phyloP scores from a whole-genome alignment of 176 grass and related monocot species.

The Alloteropsis semialata region DNA sequence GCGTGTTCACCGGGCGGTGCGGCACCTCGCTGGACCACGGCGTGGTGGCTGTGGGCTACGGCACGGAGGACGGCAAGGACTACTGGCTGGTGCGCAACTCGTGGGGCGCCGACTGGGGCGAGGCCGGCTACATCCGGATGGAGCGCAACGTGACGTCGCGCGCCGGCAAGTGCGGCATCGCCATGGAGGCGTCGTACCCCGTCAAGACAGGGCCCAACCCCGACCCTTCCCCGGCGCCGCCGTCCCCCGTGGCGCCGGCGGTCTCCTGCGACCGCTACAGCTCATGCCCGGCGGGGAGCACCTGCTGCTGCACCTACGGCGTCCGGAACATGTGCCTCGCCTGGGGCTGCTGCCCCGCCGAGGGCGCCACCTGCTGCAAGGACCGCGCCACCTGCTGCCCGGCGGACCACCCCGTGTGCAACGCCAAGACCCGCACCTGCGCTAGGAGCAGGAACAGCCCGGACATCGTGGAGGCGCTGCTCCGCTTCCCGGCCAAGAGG shows the following conservation, averaged over 20 bases:
- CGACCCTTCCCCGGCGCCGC: constrained; percentile 22
- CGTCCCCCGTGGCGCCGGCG: not conserved
- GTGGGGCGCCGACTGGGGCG: constrained; percentile 56
- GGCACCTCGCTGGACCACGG: constrained; percentile 57
- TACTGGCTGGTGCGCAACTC: constrained; percentile 80
- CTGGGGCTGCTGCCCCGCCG: constrained; percentile 70
- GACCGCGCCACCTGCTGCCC: constrained; percentile 66
- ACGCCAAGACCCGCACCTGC: constrained; percentile 29
- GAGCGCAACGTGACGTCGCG: constrained; percentile 30
- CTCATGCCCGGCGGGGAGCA: constrained; percentile 43
- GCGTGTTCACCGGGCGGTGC: constrained; percentile 50
- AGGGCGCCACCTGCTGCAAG: constrained; percentile 58
- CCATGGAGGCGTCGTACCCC: constrained; percentile 60
- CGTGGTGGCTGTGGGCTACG: constrained; percentile 56
- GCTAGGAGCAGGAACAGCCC: constrained; percentile 49
- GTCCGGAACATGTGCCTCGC: constrained; percentile 45
- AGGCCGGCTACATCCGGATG: constrained; percentile 60
- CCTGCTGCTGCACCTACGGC: constrained; percentile 70
- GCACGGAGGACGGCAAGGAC: constrained; percentile 27
- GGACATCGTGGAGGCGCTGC: constrained; percentile 42
- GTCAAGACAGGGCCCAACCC: constrained; percentile 54
- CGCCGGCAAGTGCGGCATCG: constrained; percentile 67
- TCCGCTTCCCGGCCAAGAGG: constrained; percentile 40
- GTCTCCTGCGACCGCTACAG: constrained; percentile 43
- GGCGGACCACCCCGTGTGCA: constrained; percentile 49